phyloP scores from a whole-genome alignment of 164 flowering plant genomes.

The Annona squamosa region DNA sequence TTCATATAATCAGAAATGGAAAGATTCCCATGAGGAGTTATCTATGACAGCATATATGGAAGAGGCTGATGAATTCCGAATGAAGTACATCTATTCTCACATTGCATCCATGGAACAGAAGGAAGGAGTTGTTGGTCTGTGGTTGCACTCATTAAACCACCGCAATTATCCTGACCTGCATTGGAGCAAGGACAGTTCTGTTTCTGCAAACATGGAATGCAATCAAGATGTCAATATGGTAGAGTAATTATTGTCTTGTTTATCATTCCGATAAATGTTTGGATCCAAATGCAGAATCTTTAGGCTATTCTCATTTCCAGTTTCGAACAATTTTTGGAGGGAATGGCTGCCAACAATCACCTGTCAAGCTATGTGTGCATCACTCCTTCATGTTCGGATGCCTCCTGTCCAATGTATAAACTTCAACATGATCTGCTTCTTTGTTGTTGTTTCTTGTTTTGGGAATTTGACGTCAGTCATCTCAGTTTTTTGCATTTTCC shows the following conservation, averaged over 20 bases:
- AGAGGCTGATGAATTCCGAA: constrained; percentile 84
- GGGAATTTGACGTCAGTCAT: background rate
- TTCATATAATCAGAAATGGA: constrained; percentile 86
- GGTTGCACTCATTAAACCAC: constrained; percentile 89
- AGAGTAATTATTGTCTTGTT: background rate
- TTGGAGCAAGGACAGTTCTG: constrained; percentile 10
- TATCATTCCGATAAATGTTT: background rate
- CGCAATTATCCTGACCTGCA: constrained; percentile 85
- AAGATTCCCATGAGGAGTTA: constrained; percentile 72
- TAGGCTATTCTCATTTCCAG: background rate
- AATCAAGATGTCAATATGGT: constrained; percentile 20
- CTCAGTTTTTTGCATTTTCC: no score
- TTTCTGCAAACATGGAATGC: constrained; percentile 3
- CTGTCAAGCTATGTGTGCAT: background rate
- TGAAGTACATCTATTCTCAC: constrained; percentile 75
- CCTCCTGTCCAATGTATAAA: background rate
- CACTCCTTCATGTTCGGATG: background rate
- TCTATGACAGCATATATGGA: constrained; percentile 69
- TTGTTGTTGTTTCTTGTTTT: background rate
- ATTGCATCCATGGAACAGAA: constrained; percentile 76
- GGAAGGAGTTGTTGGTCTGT: constrained; percentile 72
- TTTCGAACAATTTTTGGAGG: background rate
- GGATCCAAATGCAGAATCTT: background rate
- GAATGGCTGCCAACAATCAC: background rate
- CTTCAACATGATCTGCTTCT: background rate